These are phyloP conservation scores for Salix dunnii DNA, from an alignment of 345 rosid genomes.

Conservation along the genomic window DNA sequence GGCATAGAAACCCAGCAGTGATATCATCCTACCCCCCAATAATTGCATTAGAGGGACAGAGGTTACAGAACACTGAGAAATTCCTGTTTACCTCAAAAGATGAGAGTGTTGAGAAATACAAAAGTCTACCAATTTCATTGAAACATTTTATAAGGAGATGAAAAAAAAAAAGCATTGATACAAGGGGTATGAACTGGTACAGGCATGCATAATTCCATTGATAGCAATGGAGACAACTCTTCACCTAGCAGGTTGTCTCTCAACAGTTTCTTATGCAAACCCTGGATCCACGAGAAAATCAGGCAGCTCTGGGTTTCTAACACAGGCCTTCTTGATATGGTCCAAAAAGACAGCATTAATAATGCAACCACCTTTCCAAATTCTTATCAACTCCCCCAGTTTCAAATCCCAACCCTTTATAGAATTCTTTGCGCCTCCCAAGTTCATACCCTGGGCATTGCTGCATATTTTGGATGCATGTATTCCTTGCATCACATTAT, in stretches of 20 bases:
- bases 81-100: not conserved
- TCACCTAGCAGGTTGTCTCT: constrained; percentile 31
- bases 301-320: constrained; percentile 23
- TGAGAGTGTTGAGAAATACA: not conserved
- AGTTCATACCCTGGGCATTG: constrained; percentile 22
- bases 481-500: constrained; percentile 19
- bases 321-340: constrained; percentile 30
- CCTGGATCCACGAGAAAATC: constrained; percentile 30
- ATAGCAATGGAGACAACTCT: constrained; percentile 30
- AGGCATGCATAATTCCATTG: constrained; percentile 3
- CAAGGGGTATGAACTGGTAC: not conserved
- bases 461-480: constrained; percentile 24
- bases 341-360: constrained; percentile 22
- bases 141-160: not conserved
- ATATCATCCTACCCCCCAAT: not conserved
- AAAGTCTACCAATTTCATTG: not conserved
- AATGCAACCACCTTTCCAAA: constrained; percentile 20
- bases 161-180: not conserved
- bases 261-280: constrained; percentile 33
- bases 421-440: constrained; percentile 14
- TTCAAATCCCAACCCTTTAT: constrained; percentile 16
- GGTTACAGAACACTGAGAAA: not conserved
- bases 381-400: constrained; percentile 10
- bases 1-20: not conserved
- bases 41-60: not conserved